phyloP scores from a whole-genome alignment of 768 basidiomycete genomes.

The Tylopilus cervinicoccineus region DNA sequence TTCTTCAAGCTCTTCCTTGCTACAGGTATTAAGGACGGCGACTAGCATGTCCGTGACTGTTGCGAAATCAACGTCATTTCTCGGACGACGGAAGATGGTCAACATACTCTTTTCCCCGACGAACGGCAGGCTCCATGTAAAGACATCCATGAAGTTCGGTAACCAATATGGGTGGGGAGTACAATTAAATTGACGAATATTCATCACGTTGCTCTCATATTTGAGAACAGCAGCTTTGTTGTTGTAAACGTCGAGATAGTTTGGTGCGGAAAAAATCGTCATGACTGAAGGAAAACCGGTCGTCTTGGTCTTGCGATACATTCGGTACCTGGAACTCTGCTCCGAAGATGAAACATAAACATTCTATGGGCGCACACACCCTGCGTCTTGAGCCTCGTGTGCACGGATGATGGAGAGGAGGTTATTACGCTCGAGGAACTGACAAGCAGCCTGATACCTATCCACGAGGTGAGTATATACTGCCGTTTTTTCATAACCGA shows the following conservation, averaged over 20 bases:
- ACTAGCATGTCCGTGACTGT: conserved; percentile 98
- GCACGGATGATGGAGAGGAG: conserved; percentile 95
- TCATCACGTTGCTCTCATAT: conserved; percentile 99
- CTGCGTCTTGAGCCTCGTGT: conserved; percentile 98
- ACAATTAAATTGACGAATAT: conserved; percentile 97
- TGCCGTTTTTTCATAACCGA: background rate
- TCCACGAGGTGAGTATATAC: background rate
- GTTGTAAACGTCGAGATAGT: conserved; percentile 97
- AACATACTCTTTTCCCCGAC: conserved; percentile 92
- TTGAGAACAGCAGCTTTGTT: conserved; percentile 99
- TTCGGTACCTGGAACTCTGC: conserved; percentile 65
- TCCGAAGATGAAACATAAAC: background rate
- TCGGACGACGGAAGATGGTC: background rate
- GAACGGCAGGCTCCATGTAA: conserved; percentile 98
- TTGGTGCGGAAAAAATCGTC: conserved; percentile 99
- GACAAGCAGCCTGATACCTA: conserved; percentile 94
- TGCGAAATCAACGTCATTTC: conserved; percentile 4
- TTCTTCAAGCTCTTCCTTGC: conserved; percentile 94
- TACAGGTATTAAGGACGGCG: conserved; percentile 92
- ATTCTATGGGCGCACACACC: conserved; percentile 46
- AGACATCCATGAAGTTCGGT: conserved; percentile 99
- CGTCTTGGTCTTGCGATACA: conserved; percentile 98
- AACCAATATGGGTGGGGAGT: conserved; percentile 97
- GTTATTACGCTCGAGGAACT: conserved; percentile 97
- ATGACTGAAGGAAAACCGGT: conserved; percentile 99